Percentiles rank a stretch among this genome's conserved stretches.
phyloP scores from a whole-genome alignment of 108 stramenopile genomes.

The Mediolabrus comicus region DNA sequence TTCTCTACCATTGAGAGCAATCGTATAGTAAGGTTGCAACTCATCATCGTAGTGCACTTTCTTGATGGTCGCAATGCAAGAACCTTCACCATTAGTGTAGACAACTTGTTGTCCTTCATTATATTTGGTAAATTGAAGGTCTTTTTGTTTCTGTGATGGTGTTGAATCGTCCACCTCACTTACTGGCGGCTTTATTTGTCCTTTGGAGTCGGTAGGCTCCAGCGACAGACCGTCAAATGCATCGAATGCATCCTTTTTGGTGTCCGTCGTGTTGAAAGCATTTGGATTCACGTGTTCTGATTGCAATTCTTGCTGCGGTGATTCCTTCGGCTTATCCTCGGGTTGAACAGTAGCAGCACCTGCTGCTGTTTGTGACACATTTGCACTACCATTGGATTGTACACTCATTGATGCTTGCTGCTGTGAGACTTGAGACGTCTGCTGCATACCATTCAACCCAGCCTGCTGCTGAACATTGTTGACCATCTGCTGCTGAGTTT shows the following conservation, averaged over 20 bases:
- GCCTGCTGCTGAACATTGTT: conserved; percentile 12
- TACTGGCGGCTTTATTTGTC: background rate
- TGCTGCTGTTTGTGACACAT: background rate
- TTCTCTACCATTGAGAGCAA: conserved; percentile 62
- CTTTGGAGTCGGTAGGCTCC: conserved; percentile 29
- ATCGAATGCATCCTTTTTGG: conserved; percentile 47
- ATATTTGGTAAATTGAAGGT: conserved; percentile 2
- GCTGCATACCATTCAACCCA: background rate
- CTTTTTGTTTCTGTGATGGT: background rate
- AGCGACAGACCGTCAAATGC: conserved; percentile 52
- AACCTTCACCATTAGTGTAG: conserved; percentile 50
- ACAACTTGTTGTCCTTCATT: conserved; percentile 37
- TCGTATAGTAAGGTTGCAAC: conserved; percentile 62
- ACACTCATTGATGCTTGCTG: conserved; percentile 8
- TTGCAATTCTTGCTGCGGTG: conserved; percentile 17
- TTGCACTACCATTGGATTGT: background rate
- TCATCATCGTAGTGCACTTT: conserved; percentile 74
- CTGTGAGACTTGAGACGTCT: background rate
- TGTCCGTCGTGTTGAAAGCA: conserved; percentile 21
- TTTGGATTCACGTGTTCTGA: conserved; percentile 24
- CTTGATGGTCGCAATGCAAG: conserved; percentile 37
- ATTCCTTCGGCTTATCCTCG: background rate
- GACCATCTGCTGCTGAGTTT: conserved; percentile 5
- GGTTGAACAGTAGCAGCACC: too few relatives aligned
- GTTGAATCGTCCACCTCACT: background rate